phyloP scores from a whole-genome alignment of 176 grass and related monocot genomes.

The Oryza glaberrima region DNA sequence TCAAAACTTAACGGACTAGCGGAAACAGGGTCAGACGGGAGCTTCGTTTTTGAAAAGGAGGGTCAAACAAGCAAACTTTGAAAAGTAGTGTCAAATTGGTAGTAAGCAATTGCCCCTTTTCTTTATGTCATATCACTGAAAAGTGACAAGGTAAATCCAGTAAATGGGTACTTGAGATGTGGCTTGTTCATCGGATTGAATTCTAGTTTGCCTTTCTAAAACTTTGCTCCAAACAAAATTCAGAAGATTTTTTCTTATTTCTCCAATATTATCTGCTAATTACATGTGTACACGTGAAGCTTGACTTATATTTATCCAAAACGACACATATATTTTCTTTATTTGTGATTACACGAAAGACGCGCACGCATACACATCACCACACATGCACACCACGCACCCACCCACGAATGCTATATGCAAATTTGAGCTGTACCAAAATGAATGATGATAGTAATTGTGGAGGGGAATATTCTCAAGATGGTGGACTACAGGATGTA shows the following conservation, averaged over 20 bases:
- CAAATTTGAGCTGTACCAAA: not conserved
- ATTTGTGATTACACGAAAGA: too few relatives aligned
- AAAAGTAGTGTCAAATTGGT: too few relatives aligned
- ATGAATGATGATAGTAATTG: not conserved
- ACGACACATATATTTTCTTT: not conserved
- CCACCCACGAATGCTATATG: not conserved
- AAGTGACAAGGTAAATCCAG: not conserved
- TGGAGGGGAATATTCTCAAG: slow-evolving; percentile 31
- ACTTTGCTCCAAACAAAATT: not conserved
- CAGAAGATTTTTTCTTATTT: not conserved
- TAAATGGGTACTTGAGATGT: not conserved
- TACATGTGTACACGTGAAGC: not conserved
- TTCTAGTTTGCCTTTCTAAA: not conserved
- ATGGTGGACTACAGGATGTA: slow-evolving; percentile 31
- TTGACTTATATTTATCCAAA: not conserved
- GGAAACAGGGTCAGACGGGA: too few relatives aligned
- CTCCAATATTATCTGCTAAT: not conserved
- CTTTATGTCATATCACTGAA: not conserved
- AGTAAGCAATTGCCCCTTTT: not conserved
- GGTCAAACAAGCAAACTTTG: too few relatives aligned
- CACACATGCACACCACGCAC: too few relatives aligned
- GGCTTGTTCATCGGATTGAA: not conserved
- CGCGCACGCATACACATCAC: too few relatives aligned
- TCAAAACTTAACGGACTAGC: too few relatives aligned
- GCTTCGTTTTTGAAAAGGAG: too few relatives aligned